phyloP scores from a whole-genome alignment of 108 stramenopile genomes.

The Discostella pseudostelligera region DNA sequence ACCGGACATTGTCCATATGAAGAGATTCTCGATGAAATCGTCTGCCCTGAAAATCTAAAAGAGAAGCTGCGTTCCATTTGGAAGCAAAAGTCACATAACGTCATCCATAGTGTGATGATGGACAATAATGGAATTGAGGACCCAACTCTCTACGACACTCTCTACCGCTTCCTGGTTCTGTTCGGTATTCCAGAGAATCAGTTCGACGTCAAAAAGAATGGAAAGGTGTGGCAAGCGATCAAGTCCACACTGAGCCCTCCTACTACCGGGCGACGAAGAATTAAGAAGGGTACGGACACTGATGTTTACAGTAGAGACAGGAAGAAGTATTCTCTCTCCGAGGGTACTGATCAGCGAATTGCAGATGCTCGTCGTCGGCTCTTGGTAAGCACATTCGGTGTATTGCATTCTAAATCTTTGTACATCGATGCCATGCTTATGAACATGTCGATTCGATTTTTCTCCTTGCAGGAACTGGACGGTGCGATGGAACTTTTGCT shows the following conservation, averaged over 20 bases:
- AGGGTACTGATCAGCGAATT: conserved; percentile 67
- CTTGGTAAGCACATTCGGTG: conserved; percentile 8
- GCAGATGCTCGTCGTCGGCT: conserved; percentile 61
- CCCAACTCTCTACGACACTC: conserved; percentile 86
- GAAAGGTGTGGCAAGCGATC: conserved; percentile 77
- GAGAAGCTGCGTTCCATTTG: conserved; percentile 71
- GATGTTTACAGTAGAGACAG: conserved; percentile 55
- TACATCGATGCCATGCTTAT: background rate
- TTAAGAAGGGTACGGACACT: conserved; percentile 44
- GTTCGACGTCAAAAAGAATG: conserved; percentile 37
- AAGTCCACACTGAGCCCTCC: conserved; percentile 20
- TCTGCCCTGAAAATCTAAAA: conserved; percentile 70
- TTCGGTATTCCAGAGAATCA: conserved; percentile 79
- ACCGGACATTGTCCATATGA: conserved; percentile 97
- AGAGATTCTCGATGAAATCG: conserved; percentile 90
- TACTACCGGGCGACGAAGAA: conserved; percentile 6
- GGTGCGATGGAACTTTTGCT: conserved; percentile 83
- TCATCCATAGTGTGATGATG: conserved; percentile 72
- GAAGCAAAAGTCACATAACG: conserved; percentile 68
- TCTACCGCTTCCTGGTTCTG: conserved; percentile 92
- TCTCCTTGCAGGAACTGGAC: conserved; percentile 44
- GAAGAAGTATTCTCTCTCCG: conserved; percentile 53
- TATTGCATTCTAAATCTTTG: background rate
- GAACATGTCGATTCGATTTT: background rate
- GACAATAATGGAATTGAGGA: conserved; percentile 81